These are phyloP conservation scores for Triticum turgidum DNA, from an alignment of 176 grass and related monocot genomes.

Conservation along the genomic window DNA sequence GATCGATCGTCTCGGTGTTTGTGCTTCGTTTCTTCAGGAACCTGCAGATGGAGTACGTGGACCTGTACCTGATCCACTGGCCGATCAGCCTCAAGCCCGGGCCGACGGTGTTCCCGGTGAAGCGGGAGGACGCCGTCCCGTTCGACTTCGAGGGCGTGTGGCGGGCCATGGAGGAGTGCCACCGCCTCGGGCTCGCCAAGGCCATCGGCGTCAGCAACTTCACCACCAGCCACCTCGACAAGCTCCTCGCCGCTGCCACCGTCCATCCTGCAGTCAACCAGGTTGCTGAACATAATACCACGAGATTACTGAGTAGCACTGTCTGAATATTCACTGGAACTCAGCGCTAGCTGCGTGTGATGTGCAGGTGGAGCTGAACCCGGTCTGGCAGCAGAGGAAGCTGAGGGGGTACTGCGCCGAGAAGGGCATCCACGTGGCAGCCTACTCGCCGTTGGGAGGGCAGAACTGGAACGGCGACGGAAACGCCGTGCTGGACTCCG, in stretches of 20 bases:
- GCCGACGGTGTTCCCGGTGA: not conserved
- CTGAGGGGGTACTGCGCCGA: constrained; percentile 38
- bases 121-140: constrained; percentile 36
- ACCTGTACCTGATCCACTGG: constrained; percentile 73
- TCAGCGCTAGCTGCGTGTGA: not conserved
- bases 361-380: constrained; percentile 59
- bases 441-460: constrained; percentile 52
- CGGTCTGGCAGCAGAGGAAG: constrained; percentile 63
- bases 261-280: constrained; percentile 64
- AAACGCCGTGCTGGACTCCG: constrained; percentile 34
- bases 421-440: constrained; percentile 54
- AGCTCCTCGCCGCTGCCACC: constrained; percentile 27
- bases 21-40: constrained; percentile 23
- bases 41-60: constrained; percentile 67
- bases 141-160: constrained; percentile 57
- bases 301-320: not conserved
- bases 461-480: constrained; percentile 28
- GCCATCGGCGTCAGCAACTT: constrained; percentile 80
- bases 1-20: not conserved
- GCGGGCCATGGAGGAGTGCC: constrained; percentile 68
- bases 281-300: not conserved
- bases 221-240: constrained; percentile 47
- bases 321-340: not conserved
- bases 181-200: constrained; percentile 46
- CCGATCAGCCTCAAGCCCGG: constrained; percentile 46